phyloP scores from a whole-genome alignment of 2,329 filamentous ascomycete species.

The Furcasterigmium furcatum region DNA sequence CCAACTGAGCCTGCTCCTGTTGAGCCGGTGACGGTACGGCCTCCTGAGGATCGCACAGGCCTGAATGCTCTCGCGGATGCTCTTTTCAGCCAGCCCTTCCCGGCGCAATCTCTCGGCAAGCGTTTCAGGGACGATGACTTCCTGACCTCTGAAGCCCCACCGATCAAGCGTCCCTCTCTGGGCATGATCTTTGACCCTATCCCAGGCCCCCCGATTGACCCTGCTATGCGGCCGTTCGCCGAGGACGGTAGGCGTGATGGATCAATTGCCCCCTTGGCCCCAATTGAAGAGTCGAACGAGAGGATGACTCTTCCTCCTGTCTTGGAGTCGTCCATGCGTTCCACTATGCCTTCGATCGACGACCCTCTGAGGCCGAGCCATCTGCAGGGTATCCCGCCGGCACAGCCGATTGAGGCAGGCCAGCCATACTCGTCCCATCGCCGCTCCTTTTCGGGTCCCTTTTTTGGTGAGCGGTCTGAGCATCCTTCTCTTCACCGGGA shows the following conservation, averaged over 20 bases:
- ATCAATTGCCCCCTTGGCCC: no score
- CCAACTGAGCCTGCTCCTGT: slow-evolving; percentile 15
- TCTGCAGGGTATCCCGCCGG: background rate
- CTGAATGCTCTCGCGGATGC: slow-evolving; percentile 8
- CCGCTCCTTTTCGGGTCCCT: background rate
- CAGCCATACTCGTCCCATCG: background rate
- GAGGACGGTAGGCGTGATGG: no score
- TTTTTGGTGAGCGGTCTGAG: background rate
- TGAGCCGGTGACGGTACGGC: slow-evolving; percentile 7
- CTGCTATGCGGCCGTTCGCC: background rate
- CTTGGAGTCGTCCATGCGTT: background rate
- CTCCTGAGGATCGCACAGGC: slow-evolving; percentile 3
- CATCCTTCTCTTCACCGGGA: background rate
- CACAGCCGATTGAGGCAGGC: background rate
- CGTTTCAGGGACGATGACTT: background rate
- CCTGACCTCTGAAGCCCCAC: background rate
- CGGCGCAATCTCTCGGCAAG: background rate
- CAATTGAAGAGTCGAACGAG: no score
- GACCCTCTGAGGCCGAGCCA: background rate
- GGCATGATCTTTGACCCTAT: background rate
- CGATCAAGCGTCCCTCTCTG: background rate
- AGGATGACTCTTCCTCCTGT: background rate
- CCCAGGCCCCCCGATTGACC: background rate
- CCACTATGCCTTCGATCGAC: background rate
- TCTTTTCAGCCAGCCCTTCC: background rate